phyloP scores from a whole-genome alignment of 2,329 filamentous ascomycete species.

The Alternaria sp. region DNA sequence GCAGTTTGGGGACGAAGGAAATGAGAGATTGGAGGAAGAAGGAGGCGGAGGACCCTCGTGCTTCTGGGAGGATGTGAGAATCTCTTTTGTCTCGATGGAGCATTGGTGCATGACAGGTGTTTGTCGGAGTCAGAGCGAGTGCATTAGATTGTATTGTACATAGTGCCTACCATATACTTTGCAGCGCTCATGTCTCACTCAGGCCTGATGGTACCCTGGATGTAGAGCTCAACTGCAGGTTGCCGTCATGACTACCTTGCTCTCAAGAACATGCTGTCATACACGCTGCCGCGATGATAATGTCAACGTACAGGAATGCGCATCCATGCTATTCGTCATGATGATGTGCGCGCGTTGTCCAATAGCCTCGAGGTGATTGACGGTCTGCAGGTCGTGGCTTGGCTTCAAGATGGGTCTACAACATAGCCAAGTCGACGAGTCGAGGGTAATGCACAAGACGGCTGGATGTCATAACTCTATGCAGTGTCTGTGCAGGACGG shows the following conservation, averaged over 20 bases:
- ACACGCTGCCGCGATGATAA: neutral
- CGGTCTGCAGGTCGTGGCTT: constrained; percentile 3
- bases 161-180: neutral
- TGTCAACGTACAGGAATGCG: neutral
- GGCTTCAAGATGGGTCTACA: neutral
- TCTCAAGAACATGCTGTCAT: neutral
- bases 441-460: neutral
- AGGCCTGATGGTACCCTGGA: neutral
- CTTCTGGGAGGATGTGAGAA: constrained; percentile 66
- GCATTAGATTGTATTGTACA: neutral
- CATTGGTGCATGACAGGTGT: neutral
- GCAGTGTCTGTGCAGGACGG: constrained; percentile 11
- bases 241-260: neutral
- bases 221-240: neutral
- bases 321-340: constrained; percentile 6
- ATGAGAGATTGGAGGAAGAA: constrained; percentile 81
- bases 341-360: constrained; percentile 17
- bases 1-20: constrained; percentile 91
- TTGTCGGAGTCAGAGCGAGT: neutral
- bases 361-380: constrained; percentile 12
- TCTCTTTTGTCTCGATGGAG: neutral
- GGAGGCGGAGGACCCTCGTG: constrained; percentile 83
- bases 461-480: constrained; percentile 1
- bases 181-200: neutral
- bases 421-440: neutral